These are phyloP conservation scores for Rhizopus microsporus DNA, from an alignment of 371 early-diverging fungal genomes.

Conservation along the genomic window DNA sequence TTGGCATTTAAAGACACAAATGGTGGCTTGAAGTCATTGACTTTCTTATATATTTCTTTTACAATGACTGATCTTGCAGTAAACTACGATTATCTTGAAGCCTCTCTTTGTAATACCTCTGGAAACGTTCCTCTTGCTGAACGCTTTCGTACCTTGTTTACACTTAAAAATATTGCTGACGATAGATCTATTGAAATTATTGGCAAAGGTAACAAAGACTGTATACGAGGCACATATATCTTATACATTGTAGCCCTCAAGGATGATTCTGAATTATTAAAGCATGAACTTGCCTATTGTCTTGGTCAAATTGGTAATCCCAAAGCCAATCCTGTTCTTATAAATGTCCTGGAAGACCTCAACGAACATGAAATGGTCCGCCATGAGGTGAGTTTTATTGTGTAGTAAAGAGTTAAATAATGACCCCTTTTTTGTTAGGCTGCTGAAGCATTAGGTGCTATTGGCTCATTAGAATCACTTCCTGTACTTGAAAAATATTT, in stretches of 20 bases:
- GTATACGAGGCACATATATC: not conserved
- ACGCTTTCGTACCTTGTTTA: slow-evolving; percentile 95
- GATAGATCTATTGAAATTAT: slow-evolving; percentile 83
- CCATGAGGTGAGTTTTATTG: slow-evolving; percentile 75
- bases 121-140: slow-evolving; percentile 71
- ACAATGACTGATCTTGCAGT: slow-evolving; percentile 25
- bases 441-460: slow-evolving; percentile 97
- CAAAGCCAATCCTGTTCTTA: slow-evolving; percentile 77
- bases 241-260: slow-evolving; percentile 59
- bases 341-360: slow-evolving; percentile 65
- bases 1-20: not conserved
- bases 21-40: slow-evolving; percentile 2
- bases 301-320: slow-evolving; percentile 97
- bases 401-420: not conserved
- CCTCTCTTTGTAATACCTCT: slow-evolving; percentile 58
- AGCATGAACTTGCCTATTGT: slow-evolving; percentile 99
- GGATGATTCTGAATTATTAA: slow-evolving; percentile 91
- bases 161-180: slow-evolving; percentile 85
- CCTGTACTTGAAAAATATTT: slow-evolving; percentile 74
- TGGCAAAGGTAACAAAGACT: slow-evolving; percentile 65
- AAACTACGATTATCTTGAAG: slow-evolving; percentile 51
- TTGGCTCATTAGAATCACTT: slow-evolving; percentile 72
- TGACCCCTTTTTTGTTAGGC: slow-evolving; percentile 53
- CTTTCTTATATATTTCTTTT: not conserved
- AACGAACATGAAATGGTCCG: slow-evolving; percentile 96